Evolutionary conservation across 2,329 filamentous ascomycete genomes (phyloP).

Genomic region (Rhynchosporium secalis): DNA sequence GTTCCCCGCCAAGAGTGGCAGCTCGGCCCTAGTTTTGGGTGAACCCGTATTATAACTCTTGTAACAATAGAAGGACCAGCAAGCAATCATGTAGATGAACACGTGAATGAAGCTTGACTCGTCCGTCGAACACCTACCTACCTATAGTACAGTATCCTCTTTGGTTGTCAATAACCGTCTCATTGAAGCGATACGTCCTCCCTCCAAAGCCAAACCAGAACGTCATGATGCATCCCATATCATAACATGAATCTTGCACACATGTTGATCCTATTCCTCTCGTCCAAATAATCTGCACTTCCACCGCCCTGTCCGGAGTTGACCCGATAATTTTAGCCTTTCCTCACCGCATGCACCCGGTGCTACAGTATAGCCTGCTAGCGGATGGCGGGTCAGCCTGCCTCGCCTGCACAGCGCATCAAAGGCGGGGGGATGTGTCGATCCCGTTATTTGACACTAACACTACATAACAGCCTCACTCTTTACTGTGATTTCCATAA

Average conservation of each 20-base stretch:
- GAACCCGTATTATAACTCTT: not conserved
- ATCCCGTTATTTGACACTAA: not conserved
- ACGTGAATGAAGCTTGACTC: not conserved
- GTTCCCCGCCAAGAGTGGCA: not conserved
- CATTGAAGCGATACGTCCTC: conserved; percentile 2
- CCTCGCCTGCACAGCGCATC: not conserved
- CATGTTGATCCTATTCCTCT: not conserved
- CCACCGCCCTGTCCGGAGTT: conserved; percentile 2
- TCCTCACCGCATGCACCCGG: conserved; percentile 4
- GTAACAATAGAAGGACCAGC: not conserved
- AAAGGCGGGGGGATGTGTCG: not conserved
- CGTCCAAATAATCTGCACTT: not conserved
- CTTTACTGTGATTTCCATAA: not conserved
- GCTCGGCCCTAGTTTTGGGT: not conserved
- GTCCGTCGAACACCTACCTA: not conserved
- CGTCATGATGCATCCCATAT: conserved; percentile 1
- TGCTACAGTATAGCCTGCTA: conserved; percentile 10
- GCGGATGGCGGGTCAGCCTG: not conserved
- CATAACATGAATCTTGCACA: not conserved
- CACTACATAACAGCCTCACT: not conserved
- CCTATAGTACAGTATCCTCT: not conserved
- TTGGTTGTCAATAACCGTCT: not conserved
- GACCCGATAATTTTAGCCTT: conserved; percentile 1
- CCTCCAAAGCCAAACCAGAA: not conserved
- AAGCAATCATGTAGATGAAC: no score